Conservation (phyloP, 768 basidiomycete genomes). For the Termitomyces sp. region DNA sequence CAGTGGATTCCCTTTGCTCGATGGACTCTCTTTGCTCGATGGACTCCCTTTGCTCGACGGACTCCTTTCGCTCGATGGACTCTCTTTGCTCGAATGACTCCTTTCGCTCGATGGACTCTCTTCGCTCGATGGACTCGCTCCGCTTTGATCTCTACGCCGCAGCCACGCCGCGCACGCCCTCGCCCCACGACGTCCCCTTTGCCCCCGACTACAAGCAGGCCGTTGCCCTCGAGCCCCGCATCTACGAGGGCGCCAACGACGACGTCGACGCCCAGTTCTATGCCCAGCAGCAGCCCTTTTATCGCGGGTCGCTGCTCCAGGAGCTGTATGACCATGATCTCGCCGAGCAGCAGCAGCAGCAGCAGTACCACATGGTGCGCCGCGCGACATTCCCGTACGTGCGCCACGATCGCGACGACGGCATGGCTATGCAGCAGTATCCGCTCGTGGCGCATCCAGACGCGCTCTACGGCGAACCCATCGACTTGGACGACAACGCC, state of each 20-base stretch:
- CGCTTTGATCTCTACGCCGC: conserved; percentile 59
- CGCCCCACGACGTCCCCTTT: conserved; percentile 44
- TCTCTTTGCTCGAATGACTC: too few relatives aligned
- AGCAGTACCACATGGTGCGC: conserved; percentile 40
- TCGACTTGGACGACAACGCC: conserved; percentile 30
- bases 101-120: too few relatives aligned
- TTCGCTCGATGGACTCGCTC: conserved; percentile 13
- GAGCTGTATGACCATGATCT: conserved; percentile 67
- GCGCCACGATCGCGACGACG: conserved; percentile 60
- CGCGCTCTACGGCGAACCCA: conserved; percentile 28
- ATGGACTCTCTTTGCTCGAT: conserved; percentile 16
- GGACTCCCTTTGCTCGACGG: conserved; percentile 35
- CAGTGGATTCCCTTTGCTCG: conserved; percentile 36
- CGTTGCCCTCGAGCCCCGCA: conserved; percentile 34
- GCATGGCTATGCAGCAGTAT: conserved; percentile 25
- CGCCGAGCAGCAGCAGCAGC: conserved; percentile 28
- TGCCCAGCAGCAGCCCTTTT: conserved; percentile 22
- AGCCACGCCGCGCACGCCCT: conserved; percentile 71
- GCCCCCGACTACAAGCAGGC: conserved; percentile 20
- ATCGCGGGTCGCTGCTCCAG: conserved; percentile 53
- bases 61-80: conserved; percentile 25
- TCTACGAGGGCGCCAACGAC: conserved; percentile 43
- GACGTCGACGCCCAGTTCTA: conserved; percentile 41
- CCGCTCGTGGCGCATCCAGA: conserved; percentile 36
- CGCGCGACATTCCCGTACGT: conserved; percentile 76